Conservation (phyloP, 306 rosid species). For the Begonia masoniana region DNA sequence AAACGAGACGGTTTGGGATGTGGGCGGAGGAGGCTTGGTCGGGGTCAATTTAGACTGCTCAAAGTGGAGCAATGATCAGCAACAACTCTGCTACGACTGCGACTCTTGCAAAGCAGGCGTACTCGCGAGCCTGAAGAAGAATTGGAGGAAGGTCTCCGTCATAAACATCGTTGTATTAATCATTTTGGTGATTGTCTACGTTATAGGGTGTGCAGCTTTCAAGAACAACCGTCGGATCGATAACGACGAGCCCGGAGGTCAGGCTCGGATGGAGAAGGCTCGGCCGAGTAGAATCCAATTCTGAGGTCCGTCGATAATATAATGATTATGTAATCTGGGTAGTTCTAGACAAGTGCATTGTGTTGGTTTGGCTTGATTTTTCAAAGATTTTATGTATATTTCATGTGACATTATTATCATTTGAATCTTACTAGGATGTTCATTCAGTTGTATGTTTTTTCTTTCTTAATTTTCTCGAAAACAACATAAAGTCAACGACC, state of each 20-base stretch:
- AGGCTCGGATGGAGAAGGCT: constrained; percentile 79
- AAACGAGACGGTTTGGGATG: constrained; percentile 58
- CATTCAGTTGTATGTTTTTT: no score
- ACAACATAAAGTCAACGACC: no score
- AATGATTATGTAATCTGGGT: no score
- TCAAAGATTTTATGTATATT: no score
- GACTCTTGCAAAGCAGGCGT: constrained; percentile 86
- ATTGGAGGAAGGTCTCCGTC: constrained; percentile 93
- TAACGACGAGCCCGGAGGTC: constrained; percentile 62
- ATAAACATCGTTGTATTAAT: constrained; percentile 69
- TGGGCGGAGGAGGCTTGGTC: constrained; percentile 14
- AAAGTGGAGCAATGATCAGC: constrained; percentile 62
- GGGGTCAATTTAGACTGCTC: constrained; percentile 34
- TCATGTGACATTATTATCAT: no score
- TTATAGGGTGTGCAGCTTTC: constrained; percentile 61
- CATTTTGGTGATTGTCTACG: constrained; percentile 55
- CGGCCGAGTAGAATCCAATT: constrained; percentile 37
- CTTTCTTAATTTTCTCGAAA: no score
- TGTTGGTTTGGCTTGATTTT: no score
- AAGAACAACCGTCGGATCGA: constrained; percentile 66
- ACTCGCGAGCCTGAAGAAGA: constrained; percentile 61
- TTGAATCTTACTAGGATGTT: no score
- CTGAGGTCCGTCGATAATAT: background rate
- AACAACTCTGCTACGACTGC: constrained; percentile 52
- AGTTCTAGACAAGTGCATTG: no score